phyloP scores from a whole-genome alignment of 495 filamentous ascomycete genomes.

The Aspergillus baeticus region DNA sequence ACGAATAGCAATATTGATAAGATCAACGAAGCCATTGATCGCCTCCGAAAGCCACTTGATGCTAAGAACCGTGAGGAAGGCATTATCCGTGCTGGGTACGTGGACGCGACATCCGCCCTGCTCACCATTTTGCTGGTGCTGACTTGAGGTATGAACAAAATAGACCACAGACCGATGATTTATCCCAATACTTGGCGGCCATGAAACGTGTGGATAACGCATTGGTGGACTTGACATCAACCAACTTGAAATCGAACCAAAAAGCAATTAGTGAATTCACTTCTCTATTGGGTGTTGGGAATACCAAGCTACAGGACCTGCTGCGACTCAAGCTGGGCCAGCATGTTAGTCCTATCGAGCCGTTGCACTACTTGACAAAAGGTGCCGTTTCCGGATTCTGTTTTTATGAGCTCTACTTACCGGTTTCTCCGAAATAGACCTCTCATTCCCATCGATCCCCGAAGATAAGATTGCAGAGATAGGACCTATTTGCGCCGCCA shows the following conservation, averaged over 20 bases:
- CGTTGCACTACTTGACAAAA: conserved; percentile 92
- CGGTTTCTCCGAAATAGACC: conserved; percentile 35
- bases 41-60: conserved; percentile 82
- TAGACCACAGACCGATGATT: conserved; percentile 73
- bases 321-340: conserved; percentile 75
- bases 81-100: conserved; percentile 80
- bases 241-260: conserved; percentile 88
- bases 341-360: conserved; percentile 74
- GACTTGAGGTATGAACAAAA: conserved; percentile 8
- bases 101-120: background rate
- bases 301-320: conserved; percentile 74
- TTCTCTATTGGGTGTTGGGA: conserved; percentile 72
- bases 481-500: conserved; percentile 54
- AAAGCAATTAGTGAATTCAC: conserved; percentile 81
- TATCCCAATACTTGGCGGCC: conserved; percentile 83
- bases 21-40: conserved; percentile 81
- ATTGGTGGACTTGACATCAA: conserved; percentile 73
- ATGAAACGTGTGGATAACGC: conserved; percentile 85
- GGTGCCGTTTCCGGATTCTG: conserved; percentile 31
- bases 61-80: conserved; percentile 85
- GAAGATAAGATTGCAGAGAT: conserved; percentile 58
- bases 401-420: background rate
- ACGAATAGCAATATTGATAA: conserved; percentile 86
- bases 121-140: conserved; percentile 8
- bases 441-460: conserved; percentile 65